Evolutionary conservation across 768 basidiomycete genomes (phyloP), one percentile per base, ranked within the genome.

Genomic region (Tephrocybe sp.): DNA sequence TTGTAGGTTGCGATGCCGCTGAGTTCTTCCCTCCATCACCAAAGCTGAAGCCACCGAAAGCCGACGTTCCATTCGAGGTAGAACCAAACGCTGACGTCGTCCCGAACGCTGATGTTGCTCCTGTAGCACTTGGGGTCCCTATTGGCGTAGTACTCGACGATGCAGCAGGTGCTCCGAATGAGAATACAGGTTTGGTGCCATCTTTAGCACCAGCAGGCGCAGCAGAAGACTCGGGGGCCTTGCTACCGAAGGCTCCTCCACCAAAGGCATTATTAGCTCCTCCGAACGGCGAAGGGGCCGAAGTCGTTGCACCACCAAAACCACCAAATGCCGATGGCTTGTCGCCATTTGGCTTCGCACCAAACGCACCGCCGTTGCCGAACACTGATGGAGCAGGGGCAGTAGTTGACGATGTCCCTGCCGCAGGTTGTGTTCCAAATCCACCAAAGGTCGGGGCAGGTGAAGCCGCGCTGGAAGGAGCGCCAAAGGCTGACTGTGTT

Each of bases 1-100:
- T 32, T 45, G 43, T 5, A 44, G 43, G 15, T 32, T 59, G 66
- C 15, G 69, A 67, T 28, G 64, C 37, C 36, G 55, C 47, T 12
- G 61, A 20, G 30, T 41, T 51, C 38, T 60, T 62, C 14, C 45
- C 18, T 9, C 53, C 21, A 33, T 56, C 54, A 36, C 52, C 57
- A 17, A 60, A 62, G 28, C 54, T 20, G 15, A 36, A 36, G 15
- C 34, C 34, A 36, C 48, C 49, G 33, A 57, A 45, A 9, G 39
- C 38, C 4, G 45, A 47, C 36, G 45, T 3, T 9, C 28, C 26
- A 40, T 37, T 39, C 33, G 44, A 43, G 4, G 50, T 43, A 37
- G 48, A 8, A 32, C 49, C 58, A 28, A 55, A 54, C n/a, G 52
- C 26, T 30, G 55, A 60, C 12, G 50, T 36, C 7, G 44, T 25